Conservation (phyloP, 1,284 basidiomycete genomes). For the Porogramme epimiltina region DNA sequence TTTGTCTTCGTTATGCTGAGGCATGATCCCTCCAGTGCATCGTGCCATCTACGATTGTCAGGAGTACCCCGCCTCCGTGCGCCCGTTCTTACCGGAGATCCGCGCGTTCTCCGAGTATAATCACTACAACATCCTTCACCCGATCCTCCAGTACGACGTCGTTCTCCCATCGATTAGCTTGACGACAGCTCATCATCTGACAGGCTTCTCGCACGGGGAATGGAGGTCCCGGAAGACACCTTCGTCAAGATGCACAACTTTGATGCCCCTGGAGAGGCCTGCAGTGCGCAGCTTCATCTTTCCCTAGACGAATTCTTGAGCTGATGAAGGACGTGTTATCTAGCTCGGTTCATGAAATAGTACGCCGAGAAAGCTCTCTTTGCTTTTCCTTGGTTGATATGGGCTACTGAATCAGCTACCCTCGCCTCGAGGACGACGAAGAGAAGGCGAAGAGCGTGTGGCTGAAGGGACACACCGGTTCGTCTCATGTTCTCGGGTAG, state of each 20-base stretch:
- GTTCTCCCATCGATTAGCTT: not conserved
- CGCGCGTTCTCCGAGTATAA: constrained; percentile 31
- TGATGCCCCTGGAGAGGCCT: constrained; percentile 30
- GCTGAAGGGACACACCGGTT: constrained; percentile 48
- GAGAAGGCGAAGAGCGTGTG: constrained; percentile 53
- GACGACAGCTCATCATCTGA: not conserved
- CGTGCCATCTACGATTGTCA: constrained; percentile 27
- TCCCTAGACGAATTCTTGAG: too few species aligned
- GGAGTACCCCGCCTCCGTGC: constrained; percentile 34
- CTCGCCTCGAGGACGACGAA: constrained; percentile 48
- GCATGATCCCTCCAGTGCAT: constrained; percentile 39
- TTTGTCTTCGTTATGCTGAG: constrained; percentile 23
- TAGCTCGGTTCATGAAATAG: constrained; percentile 39
- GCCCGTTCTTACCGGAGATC: constrained; percentile 43
- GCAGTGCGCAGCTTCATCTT: constrained; percentile 21
- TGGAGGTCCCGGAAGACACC: constrained; percentile 36
- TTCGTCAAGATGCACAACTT: constrained; percentile 35
- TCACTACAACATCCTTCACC: constrained; percentile 35
- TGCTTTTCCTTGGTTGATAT: not conserved
- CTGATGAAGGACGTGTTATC: too few species aligned
- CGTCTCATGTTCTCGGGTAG: not conserved
- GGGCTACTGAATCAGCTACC: constrained; percentile 24
- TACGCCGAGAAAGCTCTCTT: constrained; percentile 18
- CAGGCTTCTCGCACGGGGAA: constrained; percentile 45
- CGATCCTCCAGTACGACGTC: constrained; percentile 44